Conservation (phyloP, 768 basidiomycete genomes). For the Ramaria rubella region DNA sequence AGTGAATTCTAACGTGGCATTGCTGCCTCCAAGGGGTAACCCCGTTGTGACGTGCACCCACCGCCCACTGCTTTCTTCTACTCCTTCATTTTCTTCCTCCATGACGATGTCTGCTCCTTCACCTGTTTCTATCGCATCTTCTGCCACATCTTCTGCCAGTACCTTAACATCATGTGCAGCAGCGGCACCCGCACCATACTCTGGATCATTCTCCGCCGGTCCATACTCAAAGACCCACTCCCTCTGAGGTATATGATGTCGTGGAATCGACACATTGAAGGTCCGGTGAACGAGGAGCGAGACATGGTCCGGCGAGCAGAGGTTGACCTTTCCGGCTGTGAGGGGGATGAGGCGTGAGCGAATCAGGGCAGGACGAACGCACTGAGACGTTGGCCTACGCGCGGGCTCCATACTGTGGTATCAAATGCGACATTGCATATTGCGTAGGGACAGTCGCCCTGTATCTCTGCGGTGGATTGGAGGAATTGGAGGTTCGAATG, state of each 20-base stretch:
- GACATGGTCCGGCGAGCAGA: conserved; percentile 89
- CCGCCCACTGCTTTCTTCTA: conserved; percentile 32
- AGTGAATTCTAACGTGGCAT: conserved; percentile 70
- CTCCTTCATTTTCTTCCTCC: conserved; percentile 20
- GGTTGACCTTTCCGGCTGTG: conserved; percentile 76
- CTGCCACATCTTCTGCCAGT: conserved; percentile 19
- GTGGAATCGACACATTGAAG: conserved; percentile 93
- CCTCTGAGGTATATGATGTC: conserved; percentile 78
- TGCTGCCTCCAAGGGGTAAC: conserved; percentile 57
- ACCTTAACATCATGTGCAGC: neutral
- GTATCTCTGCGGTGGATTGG: conserved; percentile 56
- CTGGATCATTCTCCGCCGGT: conserved; percentile 72
- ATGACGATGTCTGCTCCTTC: conserved; percentile 22
- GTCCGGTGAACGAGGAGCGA: conserved; percentile 85
- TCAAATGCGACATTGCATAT: conserved; percentile 71
- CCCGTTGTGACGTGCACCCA: conserved; percentile 77
- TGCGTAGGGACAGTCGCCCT: conserved; percentile 80
- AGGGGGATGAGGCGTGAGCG: neutral
- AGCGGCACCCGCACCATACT: conserved; percentile 39
- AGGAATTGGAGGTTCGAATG: conserved; percentile 75
- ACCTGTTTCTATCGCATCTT: conserved; percentile 16
- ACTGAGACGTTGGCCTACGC: conserved; percentile 76
- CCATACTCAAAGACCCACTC: conserved; percentile 85
- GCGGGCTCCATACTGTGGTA: conserved; percentile 84
- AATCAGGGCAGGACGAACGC: conserved; percentile 21